Evolutionary conservation across 495 filamentous ascomycete genomes (phyloP).

Genomic region (Trichoderma parareesei): DNA sequence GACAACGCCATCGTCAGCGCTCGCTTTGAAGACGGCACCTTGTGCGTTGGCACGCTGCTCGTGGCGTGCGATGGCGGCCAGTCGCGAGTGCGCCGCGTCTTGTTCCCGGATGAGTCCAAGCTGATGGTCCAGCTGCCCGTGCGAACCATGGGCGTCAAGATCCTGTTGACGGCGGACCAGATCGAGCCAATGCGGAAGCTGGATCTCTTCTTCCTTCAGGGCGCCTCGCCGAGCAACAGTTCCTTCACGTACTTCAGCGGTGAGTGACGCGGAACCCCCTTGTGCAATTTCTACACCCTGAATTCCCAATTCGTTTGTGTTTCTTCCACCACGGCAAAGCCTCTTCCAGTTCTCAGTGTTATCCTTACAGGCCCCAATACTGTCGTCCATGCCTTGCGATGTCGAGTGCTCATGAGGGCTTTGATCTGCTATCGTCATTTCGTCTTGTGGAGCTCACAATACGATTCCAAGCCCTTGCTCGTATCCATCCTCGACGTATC

Average conservation of each 20-base stretch:
- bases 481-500: background rate
- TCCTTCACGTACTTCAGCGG: slow-evolving; percentile 36
- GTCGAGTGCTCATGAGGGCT: background rate
- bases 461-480: background rate
- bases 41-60: slow-evolving; percentile 19
- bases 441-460: background rate
- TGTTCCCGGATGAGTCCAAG: slow-evolving; percentile 20
- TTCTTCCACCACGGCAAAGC: background rate
- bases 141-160: slow-evolving; percentile 23
- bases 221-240: slow-evolving; percentile 46
- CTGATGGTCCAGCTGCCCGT: slow-evolving; percentile 19
- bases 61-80: slow-evolving; percentile 27
- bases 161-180: slow-evolving; percentile 22
- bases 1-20: slow-evolving; percentile 19
- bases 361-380: background rate
- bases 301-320: background rate
- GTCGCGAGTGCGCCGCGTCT: slow-evolving; percentile 19
- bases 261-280: slow-evolving; percentile 14
- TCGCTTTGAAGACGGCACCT: slow-evolving; percentile 24
- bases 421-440: background rate
- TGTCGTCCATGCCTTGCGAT: background rate
- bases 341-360: background rate
- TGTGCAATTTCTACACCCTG: background rate
- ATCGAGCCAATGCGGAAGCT: slow-evolving; percentile 28
- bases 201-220: slow-evolving; percentile 56